Evolutionary conservation across 2,329 filamentous ascomycete species (phyloP), one percentile per base, ranked within the genome.

Genomic region (Orbilia ellipsospora): DNA sequence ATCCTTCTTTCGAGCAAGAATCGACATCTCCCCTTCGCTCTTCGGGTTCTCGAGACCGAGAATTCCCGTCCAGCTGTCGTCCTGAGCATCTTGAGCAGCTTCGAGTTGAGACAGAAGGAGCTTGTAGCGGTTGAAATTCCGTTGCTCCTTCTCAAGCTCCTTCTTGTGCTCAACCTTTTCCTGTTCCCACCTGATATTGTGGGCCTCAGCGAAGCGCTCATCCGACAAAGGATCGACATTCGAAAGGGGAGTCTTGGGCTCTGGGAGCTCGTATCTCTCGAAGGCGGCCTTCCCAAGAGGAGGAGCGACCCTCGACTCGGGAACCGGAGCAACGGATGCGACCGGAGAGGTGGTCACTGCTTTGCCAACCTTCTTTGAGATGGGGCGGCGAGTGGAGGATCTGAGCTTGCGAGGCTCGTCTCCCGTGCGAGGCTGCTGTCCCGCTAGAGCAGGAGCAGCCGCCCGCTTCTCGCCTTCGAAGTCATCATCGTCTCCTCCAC

Each of bases 91-190:
- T 44, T 75, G 36, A 42, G 69, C 52, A n/a, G 64, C 48, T n/a
- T 59, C 51, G 52, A 67, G 66, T 36, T 36, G 31, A 36, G 31
- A 36, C 5, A 36, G 31, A 51, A 75, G 62, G 51, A 45, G 31
- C 54, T 55, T 64, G 60, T 75, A 75, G n/a, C 50, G 48, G 20
- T 57, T 64, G 42, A 69, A 64, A 45, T 75, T 69, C 12, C 18
- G 48, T 4, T 59, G 57, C 54, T 75, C 72, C 31, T 42, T 50
- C 16, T 31, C 16, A 8, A 44, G 20, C 60, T 75, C 72, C 23
- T 61, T 31, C 4, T 42, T n/a, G 36, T 69, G 72, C 7, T 40
- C 45, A 5, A 10, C 44, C 18, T 54, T 42, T 51, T 75, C 72
- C 10, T 55, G 55, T 26, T 48, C 55, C 0, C 72, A 52, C 48